Base-by-base conservation (phyloP, 2,329 filamentous ascomycete genomes). In the Hypoxylon sp. region DNA sequence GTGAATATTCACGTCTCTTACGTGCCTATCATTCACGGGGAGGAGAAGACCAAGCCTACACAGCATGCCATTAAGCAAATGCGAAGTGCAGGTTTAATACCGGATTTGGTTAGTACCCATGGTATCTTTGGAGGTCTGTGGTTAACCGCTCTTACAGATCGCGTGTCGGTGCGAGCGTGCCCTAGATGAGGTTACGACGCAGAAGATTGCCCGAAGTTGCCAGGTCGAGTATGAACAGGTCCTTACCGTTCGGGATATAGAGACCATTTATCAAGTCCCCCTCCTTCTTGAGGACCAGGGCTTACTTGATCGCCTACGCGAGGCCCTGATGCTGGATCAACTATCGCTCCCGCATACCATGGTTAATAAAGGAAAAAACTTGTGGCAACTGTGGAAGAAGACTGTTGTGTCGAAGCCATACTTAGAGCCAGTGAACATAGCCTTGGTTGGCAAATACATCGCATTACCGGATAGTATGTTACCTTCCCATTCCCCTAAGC, bases 11-110 rank as follows among this genome's bases (percentile, higher is more conserved):
- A 94, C 81, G 95, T 98, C 69, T 94, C 92, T 3, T 93, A 94
- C 74, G 91, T 98, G 35, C 96, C 94, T 1, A 87, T 95, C 35
- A 80, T 78, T 22, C 74, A 86, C 64, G 86, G 87, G 46, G 87
- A 98, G 84, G 90, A 97, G 81, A 98, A 98, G 88, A 98, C 94
- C 9, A 98, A 98, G 84, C 96, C 96, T 0, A 99, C 96, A 0
- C 96, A 99, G 80, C 90, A 93, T 75, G 93, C 95, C 26, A 94
- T 98, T 75, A 91, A 91, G 77, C 89, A 92, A 75, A 90, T 94
- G 69, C 91, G 95, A 70, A 94, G 92, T 77, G 91, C 92, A 70
- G 94, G 94, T 77, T 81, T 93, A 60, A 88, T 85, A 66, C 91
- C 91, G 1, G 90, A 92, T 74, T 78, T 96, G 78, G 89, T 92